Percentiles rank a stretch among this genome's conserved stretches.
These are phyloP conservation scores for Solanum virginianum DNA, from an alignment of 257 asterid species.

Conservation along the genomic window DNA sequence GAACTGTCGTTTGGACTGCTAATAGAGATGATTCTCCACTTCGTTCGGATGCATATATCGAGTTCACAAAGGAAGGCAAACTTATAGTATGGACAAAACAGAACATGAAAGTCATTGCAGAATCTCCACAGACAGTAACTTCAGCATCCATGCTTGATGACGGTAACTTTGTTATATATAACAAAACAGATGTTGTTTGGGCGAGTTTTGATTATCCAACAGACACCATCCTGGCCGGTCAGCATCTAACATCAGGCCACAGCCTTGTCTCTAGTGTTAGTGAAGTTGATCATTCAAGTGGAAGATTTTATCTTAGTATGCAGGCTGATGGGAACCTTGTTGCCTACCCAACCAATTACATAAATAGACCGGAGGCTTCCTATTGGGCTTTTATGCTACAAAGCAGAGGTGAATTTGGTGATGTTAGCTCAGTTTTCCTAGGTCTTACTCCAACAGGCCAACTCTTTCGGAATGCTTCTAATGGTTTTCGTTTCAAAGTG, in stretches of 20 bases:
- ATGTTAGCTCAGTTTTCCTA: background rate
- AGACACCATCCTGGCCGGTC: slow-evolving; percentile 30
- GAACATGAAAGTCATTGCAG: background rate
- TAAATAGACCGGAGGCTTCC: background rate
- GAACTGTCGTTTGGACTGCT: background rate
- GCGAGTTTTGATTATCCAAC: slow-evolving; percentile 46
- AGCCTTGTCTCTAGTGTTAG: slow-evolving; percentile 31
- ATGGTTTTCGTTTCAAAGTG: background rate
- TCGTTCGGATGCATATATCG: background rate
- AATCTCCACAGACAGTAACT: background rate
- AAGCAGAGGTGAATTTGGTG: background rate
- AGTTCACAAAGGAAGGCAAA: background rate
- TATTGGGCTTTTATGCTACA: slow-evolving; percentile 13
- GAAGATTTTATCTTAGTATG: slow-evolving; percentile 26
- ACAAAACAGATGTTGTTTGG: slow-evolving; percentile 18
- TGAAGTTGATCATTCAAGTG: slow-evolving; percentile 11
- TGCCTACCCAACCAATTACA: slow-evolving; percentile 12
- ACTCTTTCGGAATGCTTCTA: background rate
- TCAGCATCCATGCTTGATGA: slow-evolving; percentile 28
- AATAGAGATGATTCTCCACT: background rate
- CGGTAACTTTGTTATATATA: slow-evolving; percentile 47
- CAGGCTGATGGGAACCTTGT: slow-evolving; percentile 46
- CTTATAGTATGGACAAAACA: background rate
- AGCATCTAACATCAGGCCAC: slow-evolving; percentile 6
- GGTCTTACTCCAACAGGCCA: slow-evolving; percentile 5